Base-by-base conservation (phyloP, 2,329 filamentous ascomycete species). In the Colletotrichum orbiculare region DNA sequence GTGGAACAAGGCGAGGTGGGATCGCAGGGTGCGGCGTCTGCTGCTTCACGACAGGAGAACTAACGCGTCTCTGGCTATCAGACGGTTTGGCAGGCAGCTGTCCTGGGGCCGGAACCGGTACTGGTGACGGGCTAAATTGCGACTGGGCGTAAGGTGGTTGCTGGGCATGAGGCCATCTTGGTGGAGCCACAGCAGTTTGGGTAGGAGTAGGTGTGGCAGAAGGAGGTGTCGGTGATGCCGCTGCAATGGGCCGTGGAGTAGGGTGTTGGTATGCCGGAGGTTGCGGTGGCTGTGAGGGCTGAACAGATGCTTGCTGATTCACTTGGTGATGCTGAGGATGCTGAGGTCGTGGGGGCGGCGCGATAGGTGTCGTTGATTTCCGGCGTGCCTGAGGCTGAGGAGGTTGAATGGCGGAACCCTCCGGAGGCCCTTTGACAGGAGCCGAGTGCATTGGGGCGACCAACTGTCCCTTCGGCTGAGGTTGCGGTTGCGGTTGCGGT, bases 1-100 rank as follows among this genome's bases (percentile, higher is more conserved):
- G 78, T n/a, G 78, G 75, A 60, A 77, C 78, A 47, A 81, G 76
- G 64, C 79, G 77, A 43, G 79, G 76, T n/a, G 79, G 77, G 41
- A 81, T 76, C 5, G 78, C 76, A 42, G 77, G 77, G 46, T 74
- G 72, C 8, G 25, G 25, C 25, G 75, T 74, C 7, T 70, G 71
- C 55, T 79, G 77, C 15, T 70, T 69, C 41, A 68, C 69, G 56
- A 77, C 74, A 2, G 77, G 71, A 17, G 67, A 66, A 37, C 61
- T 10, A 72, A 71, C 64, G 72, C 78, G 62, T 76, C 73, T 57
- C 71, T 72, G 41, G 70, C 70, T 25, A 71, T 67, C 68, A 35
- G 68, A 63, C n/a, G 66, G 64, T 54, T 61, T 64, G n/a, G 38
- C n/a, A 37, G 15, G 75, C 64, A 4, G 69, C 68, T 50, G 71